These are phyloP conservation scores for Tuber umbilicatum DNA, from an alignment of 495 filamentous ascomycete species.

Conservation along the genomic window DNA sequence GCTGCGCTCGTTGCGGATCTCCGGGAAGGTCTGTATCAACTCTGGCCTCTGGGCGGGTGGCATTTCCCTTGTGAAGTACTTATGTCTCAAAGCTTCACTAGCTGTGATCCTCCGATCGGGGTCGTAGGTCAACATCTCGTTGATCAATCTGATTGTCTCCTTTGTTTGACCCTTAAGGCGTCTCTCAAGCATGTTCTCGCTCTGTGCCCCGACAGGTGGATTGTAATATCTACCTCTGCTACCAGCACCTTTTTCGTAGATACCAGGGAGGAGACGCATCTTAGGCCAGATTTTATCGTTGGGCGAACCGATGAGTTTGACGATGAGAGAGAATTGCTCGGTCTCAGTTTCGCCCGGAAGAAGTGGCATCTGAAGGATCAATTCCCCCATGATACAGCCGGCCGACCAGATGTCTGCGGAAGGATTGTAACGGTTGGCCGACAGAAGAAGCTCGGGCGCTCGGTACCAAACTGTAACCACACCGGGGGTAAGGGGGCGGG, in stretches of 20 bases:
- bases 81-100: constrained; percentile 29
- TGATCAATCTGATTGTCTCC: constrained; percentile 39
- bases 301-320: constrained; percentile 46
- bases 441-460: constrained; percentile 46
- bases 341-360: constrained; percentile 46
- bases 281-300: constrained; percentile 43
- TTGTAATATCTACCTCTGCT: constrained; percentile 24
- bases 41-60: constrained; percentile 44
- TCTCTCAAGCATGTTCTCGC: constrained; percentile 33
- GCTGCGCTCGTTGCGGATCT: constrained; percentile 43
- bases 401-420: constrained; percentile 48
- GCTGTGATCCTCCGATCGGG: constrained; percentile 38
- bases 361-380: constrained; percentile 44
- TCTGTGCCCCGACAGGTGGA: constrained; percentile 23
- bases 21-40: constrained; percentile 47
- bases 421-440: constrained; percentile 44
- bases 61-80: constrained; percentile 43
- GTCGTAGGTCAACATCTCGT: constrained; percentile 40
- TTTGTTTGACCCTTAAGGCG: constrained; percentile 32
- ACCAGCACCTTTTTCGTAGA: constrained; percentile 16
- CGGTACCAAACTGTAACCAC: constrained; percentile 48
- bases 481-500: constrained; percentile 47
- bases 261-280: constrained; percentile 38
- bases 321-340: constrained; percentile 46
- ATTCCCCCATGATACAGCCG: constrained; percentile 47